Conservation (phyloP, 176 grass and related monocot genomes). For the Elaeis guineensis region DNA sequence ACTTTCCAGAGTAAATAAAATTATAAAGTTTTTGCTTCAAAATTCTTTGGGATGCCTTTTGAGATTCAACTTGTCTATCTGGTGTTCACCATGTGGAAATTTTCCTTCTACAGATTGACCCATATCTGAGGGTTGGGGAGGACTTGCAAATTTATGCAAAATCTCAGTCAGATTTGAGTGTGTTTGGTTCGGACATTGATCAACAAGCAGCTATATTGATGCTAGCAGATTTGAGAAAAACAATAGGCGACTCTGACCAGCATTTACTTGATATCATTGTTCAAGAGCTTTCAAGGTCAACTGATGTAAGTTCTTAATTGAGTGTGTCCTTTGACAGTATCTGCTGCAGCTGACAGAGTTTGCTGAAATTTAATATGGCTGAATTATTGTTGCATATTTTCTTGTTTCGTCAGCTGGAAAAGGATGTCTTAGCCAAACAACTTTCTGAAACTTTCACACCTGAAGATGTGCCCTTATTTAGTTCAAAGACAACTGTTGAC, state of each 20-base stretch:
- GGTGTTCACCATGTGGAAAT: slow-evolving; percentile 6
- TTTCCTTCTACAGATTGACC: slow-evolving; percentile 61
- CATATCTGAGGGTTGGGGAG: slow-evolving; percentile 82
- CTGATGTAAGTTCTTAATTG: slow-evolving; percentile 39
- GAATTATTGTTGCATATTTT: slow-evolving; percentile 8
- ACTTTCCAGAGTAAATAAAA: too few species aligned
- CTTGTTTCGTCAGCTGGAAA: slow-evolving; percentile 45
- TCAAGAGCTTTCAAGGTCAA: slow-evolving; percentile 44
- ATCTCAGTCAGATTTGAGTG: slow-evolving; percentile 67
- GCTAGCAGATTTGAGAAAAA: slow-evolving; percentile 49
- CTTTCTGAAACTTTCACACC: slow-evolving; percentile 66
- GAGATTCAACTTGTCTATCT: background rate
- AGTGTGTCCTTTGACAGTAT: too few species aligned
- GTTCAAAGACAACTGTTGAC: slow-evolving; percentile 55
- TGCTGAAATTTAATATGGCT: slow-evolving; percentile 10
- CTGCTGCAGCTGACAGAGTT: background rate
- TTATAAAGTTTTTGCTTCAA: too few species aligned
- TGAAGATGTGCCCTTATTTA: slow-evolving; percentile 83
- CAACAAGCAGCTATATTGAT: slow-evolving; percentile 51
- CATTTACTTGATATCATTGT: slow-evolving; percentile 55
- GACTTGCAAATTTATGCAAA: slow-evolving; percentile 82
- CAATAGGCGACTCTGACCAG: slow-evolving; percentile 38
- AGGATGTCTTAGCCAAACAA: slow-evolving; percentile 44
- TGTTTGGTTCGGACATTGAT: slow-evolving; percentile 66
- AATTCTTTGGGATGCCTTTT: background rate